phyloP scores from a whole-genome alignment of 2,329 filamentous ascomycete species.

The Aspergillus vadensis region DNA sequence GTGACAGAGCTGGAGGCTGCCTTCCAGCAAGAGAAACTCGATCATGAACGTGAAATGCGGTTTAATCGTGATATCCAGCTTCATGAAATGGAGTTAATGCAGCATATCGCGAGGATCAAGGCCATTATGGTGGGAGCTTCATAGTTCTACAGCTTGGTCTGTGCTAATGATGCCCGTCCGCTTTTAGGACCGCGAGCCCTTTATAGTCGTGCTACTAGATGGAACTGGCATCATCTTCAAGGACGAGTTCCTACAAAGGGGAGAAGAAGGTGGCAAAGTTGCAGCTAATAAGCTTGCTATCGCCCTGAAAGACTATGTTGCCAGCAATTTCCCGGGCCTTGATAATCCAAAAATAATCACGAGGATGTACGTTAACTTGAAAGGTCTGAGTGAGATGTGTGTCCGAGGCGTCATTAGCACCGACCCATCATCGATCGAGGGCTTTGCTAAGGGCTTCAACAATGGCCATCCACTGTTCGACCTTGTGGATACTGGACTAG shows the following conservation, averaged over 20 bases:
- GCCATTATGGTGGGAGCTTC: slow-evolving; percentile 44
- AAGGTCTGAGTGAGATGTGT: slow-evolving; percentile 53
- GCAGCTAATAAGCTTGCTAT: slow-evolving; percentile 54
- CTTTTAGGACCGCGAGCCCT: slow-evolving; percentile 54
- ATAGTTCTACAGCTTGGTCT: not conserved
- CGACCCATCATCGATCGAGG: slow-evolving; percentile 47
- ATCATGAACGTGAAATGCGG: slow-evolving; percentile 50
- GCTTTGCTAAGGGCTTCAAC: slow-evolving; percentile 60
- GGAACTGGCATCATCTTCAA: slow-evolving; percentile 59
- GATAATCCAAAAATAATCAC: slow-evolving; percentile 52
- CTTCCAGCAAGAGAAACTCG: slow-evolving; percentile 47
- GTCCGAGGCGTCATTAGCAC: slow-evolving; percentile 49
- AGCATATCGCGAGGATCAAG: slow-evolving; percentile 48
- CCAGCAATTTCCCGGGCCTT: slow-evolving; percentile 44
- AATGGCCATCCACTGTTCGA: slow-evolving; percentile 53
- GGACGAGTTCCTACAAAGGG: slow-evolving; percentile 52
- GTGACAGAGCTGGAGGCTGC: slow-evolving; percentile 47
- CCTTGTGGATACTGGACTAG: slow-evolving; percentile 51
- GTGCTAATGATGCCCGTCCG: slow-evolving; percentile 12
- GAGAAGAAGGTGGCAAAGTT: slow-evolving; percentile 55
- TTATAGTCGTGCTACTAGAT: slow-evolving; percentile 57
- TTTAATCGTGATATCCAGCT: slow-evolving; percentile 52
- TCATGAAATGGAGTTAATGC: slow-evolving; percentile 51
- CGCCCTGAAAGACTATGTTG: slow-evolving; percentile 48
- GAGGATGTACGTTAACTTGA: slow-evolving; percentile 58